Conservation (phyloP, 1,284 basidiomycete genomes). For the Trichosporon faecale region DNA sequence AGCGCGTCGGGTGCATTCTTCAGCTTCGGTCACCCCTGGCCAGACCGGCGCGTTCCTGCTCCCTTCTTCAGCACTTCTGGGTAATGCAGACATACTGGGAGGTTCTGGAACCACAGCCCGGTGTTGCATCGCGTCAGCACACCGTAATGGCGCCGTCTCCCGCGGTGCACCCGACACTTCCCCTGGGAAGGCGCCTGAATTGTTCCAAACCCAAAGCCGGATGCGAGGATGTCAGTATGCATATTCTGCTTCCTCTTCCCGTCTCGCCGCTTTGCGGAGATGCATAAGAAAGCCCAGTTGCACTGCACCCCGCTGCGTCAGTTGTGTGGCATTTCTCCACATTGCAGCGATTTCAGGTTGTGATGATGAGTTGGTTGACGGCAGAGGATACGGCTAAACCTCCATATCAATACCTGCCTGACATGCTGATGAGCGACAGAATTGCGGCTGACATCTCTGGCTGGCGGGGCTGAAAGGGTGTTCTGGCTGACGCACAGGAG, state of each 20-base stretch:
- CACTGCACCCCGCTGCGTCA: neutral
- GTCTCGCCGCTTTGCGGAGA: neutral
- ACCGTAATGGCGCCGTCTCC: too few relatives aligned
- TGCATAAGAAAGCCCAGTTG: neutral
- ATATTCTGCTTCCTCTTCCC: neutral
- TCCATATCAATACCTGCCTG: neutral
- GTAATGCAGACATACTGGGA: too few relatives aligned
- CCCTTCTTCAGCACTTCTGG: too few relatives aligned
- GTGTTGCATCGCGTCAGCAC: too few relatives aligned
- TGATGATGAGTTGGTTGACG: neutral
- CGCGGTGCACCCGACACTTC: neutral
- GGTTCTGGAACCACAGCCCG: too few relatives aligned
- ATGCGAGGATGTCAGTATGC: neutral
- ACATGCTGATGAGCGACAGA: too few relatives aligned
- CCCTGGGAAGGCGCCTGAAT: neutral
- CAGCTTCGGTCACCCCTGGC: neutral
- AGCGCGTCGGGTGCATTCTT: neutral
- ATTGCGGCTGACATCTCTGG: neutral
- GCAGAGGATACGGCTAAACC: neutral
- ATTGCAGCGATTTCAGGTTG: too few relatives aligned
- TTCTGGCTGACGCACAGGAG: neutral
- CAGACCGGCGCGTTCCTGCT: too few relatives aligned
- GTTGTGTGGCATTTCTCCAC: neutral
- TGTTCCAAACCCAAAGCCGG: neutral
- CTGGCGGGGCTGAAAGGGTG: neutral